Conservation (phyloP, 805 yeast species). For the Kodamaea kaohsiungensis region DNA sequence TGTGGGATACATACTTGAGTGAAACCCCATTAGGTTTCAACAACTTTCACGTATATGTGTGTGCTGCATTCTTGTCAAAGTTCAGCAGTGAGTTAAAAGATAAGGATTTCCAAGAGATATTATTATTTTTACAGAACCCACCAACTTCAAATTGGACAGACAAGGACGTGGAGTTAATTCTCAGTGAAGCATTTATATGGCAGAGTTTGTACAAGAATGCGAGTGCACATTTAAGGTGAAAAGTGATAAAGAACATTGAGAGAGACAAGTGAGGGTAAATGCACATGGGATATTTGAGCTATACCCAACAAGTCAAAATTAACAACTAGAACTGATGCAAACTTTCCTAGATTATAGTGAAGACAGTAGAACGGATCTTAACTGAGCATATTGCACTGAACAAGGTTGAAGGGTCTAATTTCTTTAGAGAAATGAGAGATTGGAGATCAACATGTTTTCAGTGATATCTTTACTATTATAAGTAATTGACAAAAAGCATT, state of each 20-base stretch:
- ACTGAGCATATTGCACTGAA: no score
- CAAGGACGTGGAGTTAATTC: slow-evolving; percentile 83
- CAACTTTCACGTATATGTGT: slow-evolving; percentile 93
- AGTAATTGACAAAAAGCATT: no score
- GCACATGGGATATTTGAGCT: no score
- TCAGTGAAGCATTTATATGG: slow-evolving; percentile 97
- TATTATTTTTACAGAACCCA: slow-evolving; percentile 86
- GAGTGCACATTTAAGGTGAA: slow-evolving; percentile 70
- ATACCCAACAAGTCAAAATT: no score
- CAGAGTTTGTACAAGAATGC: slow-evolving; percentile 90
- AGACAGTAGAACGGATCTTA: no score
- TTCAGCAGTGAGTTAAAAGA: slow-evolving; percentile 76
- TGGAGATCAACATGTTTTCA: no score
- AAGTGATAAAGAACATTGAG: neutral
- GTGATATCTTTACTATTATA: no score
- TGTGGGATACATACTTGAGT: slow-evolving; percentile 96
- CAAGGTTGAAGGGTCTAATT: no score
- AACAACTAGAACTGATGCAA: no score
- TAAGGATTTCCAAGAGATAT: slow-evolving; percentile 93
- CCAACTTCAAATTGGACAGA: slow-evolving; percentile 88
- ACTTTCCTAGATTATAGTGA: no score
- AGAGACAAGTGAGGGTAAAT: no score
- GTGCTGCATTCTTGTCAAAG: slow-evolving; percentile 92
- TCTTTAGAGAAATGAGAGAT: no score
- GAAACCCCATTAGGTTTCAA: slow-evolving; percentile 79